Evolutionary conservation across 768 basidiomycete genomes (phyloP).

Genomic region (Fomitopsis pulvina): DNA sequence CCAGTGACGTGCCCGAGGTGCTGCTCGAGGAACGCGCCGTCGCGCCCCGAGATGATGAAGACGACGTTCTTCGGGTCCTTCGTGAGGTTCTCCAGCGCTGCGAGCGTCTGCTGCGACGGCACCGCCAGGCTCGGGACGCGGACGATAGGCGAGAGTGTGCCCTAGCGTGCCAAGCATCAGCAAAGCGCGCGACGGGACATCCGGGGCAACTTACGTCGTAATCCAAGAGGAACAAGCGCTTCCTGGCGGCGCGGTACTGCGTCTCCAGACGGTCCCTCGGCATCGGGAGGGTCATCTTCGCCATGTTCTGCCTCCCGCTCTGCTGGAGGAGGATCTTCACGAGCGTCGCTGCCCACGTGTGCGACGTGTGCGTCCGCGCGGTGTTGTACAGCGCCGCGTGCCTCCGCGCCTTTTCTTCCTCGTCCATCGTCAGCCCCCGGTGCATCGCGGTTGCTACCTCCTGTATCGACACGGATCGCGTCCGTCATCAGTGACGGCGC

Average conservation of each 20-base stretch:
- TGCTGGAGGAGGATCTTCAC: conserved; percentile 84
- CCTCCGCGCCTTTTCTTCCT: conserved; percentile 63
- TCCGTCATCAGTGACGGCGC: background rate
- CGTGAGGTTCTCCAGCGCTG: conserved; percentile 65
- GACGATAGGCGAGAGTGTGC: conserved; percentile 95
- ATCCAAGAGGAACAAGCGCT: conserved; percentile 90
- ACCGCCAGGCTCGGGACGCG: conserved; percentile 85
- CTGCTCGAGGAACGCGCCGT: conserved; percentile 85
- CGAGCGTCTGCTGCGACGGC: conserved; percentile 68
- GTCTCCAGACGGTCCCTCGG: conserved; percentile 52
- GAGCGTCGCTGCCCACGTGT: conserved; percentile 88
- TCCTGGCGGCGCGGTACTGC: conserved; percentile 63
- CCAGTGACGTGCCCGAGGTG: conserved; percentile 80
- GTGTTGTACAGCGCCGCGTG: conserved; percentile 76
- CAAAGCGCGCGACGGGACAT: background rate
- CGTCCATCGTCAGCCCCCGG: conserved; percentile 75
- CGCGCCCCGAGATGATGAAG: conserved; percentile 96
- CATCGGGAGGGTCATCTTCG: conserved; percentile 81
- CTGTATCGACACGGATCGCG: conserved; percentile 25
- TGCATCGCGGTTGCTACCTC: conserved; percentile 90
- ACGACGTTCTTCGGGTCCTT: conserved; percentile 85
- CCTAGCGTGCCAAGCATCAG: conserved; percentile 37
- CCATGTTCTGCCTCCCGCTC: conserved; percentile 70
- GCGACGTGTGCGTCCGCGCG: conserved; percentile 90
- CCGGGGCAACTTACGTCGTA: conserved; percentile 78